A percentile compares a stretch with the other conserved stretches of the same genome.
Evolutionary conservation across 176 grass and related monocot genomes (phyloP).

Genomic region (Oryza meyeriana): DNA sequence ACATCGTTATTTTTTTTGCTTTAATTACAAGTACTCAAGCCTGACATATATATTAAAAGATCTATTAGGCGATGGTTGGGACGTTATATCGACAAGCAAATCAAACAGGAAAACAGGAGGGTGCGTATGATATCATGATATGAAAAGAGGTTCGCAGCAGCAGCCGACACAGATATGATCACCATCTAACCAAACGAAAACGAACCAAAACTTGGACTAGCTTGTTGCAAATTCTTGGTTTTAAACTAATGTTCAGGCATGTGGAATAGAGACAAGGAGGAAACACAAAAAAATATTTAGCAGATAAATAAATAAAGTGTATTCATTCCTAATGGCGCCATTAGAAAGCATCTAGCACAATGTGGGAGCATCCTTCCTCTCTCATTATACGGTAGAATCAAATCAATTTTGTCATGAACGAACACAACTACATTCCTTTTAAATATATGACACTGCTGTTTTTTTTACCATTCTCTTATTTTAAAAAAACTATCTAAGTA

Average conservation of each 20-base stretch:
- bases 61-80: slow-evolving; percentile 17
- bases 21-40: not conserved
- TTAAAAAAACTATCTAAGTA: too few species aligned
- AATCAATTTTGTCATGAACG: not conserved
- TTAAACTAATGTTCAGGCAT: not conserved
- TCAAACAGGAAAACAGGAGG: not conserved
- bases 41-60: not conserved
- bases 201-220: slow-evolving; percentile 15
- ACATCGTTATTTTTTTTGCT: not conserved
- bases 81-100: slow-evolving; percentile 34
- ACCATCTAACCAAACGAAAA: slow-evolving; percentile 36
- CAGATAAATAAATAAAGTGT: not conserved
- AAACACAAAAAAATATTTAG: not conserved
- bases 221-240: not conserved
- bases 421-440: not conserved
- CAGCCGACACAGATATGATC: slow-evolving; percentile 27
- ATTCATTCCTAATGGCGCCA: slow-evolving; percentile 18
- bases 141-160: too few species aligned
- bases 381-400: not conserved
- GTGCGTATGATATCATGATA: too few species aligned
- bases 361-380: not conserved
- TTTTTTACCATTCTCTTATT: too few species aligned
- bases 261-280: not conserved
- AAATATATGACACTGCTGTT: too few species aligned
- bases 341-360: not conserved